Evolutionary conservation across 768 basidiomycete species (phyloP), one percentile per base, ranked within the genome.

Genomic region (Calocera viscosa): DNA sequence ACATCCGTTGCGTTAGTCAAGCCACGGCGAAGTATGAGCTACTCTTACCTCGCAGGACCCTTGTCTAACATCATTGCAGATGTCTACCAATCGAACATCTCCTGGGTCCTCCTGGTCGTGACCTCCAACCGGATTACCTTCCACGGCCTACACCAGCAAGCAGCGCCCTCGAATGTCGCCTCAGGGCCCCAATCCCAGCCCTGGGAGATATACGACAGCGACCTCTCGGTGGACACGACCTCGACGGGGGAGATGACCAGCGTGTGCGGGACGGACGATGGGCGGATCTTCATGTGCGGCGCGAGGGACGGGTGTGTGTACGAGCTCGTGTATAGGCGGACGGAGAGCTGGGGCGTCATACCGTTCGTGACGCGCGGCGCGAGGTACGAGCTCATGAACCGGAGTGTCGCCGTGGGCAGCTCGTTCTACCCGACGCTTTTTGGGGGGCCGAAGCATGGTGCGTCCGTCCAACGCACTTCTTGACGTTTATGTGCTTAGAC

Each of bases 281-380:
- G 95, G 49, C 82, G 94, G 65, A 93, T 96, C 69, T 94, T 98
- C 77, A 90, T 95, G 89, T 83, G 83, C 64, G 91, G 91, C 16
- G 80, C 82, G 11, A 86, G 88, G 72, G 92, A 95, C 72, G 93
- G 93, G 16, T 86, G 87, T 73, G 77, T 98, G 65, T 96, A 95
- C 75, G 95, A 97, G 75, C 76, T 98, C 47, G 87, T 90, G 72
- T 98, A 97, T 75, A 90, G 92, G 72, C 86, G 88, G 71, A 88
- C 83, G 69, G 90, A 94, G 72, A 88, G 90, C 0, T 95, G 93
- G 93, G 95, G 96, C 77, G 88, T 72, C 91, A 94, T 72, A 91
- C 93, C 22, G 82, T 90, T 41, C 85, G 89, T 47, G 83, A 87
- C 17, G 81, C 91, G 66, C 84, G 86, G 70, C 91, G 89, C 73